A percentile compares a stretch with the other conserved stretches of the same genome.
Evolutionary conservation across 768 basidiomycete species (phyloP).

Genomic region (Termitomyces sp.): DNA sequence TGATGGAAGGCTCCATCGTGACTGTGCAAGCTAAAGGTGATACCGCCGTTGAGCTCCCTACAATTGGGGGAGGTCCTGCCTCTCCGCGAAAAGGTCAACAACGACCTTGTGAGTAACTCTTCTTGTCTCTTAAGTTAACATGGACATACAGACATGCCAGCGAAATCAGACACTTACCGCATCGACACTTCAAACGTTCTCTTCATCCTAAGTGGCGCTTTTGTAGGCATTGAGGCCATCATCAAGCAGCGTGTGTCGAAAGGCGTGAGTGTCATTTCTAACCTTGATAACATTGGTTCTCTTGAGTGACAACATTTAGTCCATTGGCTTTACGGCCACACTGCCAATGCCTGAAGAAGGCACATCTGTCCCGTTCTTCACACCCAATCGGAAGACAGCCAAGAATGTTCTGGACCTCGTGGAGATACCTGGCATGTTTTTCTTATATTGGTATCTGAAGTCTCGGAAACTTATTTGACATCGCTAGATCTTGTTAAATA

Average conservation of each 20-base stretch:
- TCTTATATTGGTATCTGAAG: not conserved
- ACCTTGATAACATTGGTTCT: not conserved
- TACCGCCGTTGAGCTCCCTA: constrained; percentile 40
- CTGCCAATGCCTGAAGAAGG: constrained; percentile 36
- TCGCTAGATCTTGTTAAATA: constrained; percentile 75
- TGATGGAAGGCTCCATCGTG: constrained; percentile 91
- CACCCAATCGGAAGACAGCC: constrained; percentile 59
- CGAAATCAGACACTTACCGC: constrained; percentile 64
- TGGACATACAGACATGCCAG: constrained; percentile 17
- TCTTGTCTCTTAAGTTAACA: not conserved
- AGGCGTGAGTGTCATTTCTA: constrained; percentile 57
- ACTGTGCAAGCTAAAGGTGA: constrained; percentile 75
- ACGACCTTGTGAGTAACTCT: constrained; percentile 24
- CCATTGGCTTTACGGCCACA: constrained; percentile 75
- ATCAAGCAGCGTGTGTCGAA: constrained; percentile 79
- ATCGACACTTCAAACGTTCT: constrained; percentile 89
- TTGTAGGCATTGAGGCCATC: constrained; percentile 85
- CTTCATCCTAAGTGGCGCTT: constrained; percentile 95
- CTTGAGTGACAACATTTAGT: constrained; percentile 39
- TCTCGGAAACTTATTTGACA: not conserved
- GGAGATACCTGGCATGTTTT: constrained; percentile 58
- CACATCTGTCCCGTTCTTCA: constrained; percentile 65
- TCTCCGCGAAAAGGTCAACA: constrained; percentile 49
- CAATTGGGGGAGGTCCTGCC: constrained; percentile 36
- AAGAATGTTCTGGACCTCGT: constrained; percentile 60